A percentile compares a stretch with the other conserved stretches of the same genome.
Evolutionary conservation across 352 stramenopile genomes (phyloP).

Genomic region (Pythium aquatile): DNA sequence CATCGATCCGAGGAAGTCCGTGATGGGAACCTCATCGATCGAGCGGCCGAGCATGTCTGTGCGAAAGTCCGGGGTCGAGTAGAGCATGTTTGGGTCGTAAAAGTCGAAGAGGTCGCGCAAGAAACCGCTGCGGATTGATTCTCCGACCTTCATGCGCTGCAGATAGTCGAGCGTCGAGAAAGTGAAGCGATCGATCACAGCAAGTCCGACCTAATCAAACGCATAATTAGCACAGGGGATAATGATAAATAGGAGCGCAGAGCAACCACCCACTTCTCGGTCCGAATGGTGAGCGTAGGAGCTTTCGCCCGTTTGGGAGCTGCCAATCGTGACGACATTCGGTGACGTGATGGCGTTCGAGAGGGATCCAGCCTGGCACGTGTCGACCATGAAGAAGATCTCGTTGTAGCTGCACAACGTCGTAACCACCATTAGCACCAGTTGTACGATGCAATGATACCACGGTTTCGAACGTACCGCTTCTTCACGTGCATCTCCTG

Average conservation of each 20-base stretch:
- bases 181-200: constrained; percentile 90
- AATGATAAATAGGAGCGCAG: not conserved
- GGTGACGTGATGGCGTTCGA: constrained; percentile 80
- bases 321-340: constrained; percentile 93
- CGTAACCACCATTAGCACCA: not conserved
- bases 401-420: constrained; percentile 81
- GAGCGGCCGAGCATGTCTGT: constrained; percentile 69
- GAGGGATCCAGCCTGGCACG: constrained; percentile 95
- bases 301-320: constrained; percentile 90
- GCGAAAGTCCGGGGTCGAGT: constrained; percentile 77
- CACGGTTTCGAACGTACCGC: constrained; percentile 34
- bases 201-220: constrained; percentile 60
- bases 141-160: constrained; percentile 79
- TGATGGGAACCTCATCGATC: constrained; percentile 76
- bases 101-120: constrained; percentile 76
- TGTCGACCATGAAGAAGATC: constrained; percentile 98
- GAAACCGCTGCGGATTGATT: constrained; percentile 63
- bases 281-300: constrained; percentile 94
- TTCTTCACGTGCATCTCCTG: constrained; percentile 94
- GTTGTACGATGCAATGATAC: not conserved
- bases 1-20: constrained; percentile 89
- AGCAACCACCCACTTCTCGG: constrained; percentile 42
- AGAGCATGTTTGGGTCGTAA: constrained; percentile 83
- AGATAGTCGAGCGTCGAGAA: constrained; percentile 89
- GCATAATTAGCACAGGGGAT: not conserved